phyloP scores from a whole-genome alignment of 441 rosid species.

The Gossypium lobatum region DNA sequence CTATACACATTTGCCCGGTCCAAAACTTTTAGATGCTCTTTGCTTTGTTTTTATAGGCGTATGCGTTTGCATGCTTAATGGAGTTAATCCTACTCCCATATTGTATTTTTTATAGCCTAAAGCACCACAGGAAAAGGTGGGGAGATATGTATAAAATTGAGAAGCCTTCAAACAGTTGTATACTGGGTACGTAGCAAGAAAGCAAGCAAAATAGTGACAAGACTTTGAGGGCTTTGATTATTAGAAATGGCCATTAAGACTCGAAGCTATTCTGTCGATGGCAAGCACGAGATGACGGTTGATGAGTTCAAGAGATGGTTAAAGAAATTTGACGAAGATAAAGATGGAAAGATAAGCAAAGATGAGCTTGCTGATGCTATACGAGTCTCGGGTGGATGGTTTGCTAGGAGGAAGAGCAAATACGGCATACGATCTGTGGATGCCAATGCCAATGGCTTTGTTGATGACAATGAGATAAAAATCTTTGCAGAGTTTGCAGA shows the following conservation, averaged over 20 bases:
- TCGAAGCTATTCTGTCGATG: neutral
- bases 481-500: conserved; percentile 12
- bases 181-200: neutral
- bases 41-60: neutral
- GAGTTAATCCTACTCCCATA: neutral
- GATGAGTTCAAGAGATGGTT: conserved; percentile 9
- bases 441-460: conserved; percentile 27
- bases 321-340: conserved; percentile 12
- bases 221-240: neutral
- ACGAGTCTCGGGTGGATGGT: conserved; percentile 29
- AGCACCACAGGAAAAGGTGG: neutral
- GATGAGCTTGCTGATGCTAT: conserved; percentile 33
- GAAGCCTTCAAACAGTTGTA: neutral
- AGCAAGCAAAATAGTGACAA: neutral
- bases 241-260: conserved; percentile 6
- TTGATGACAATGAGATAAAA: conserved; percentile 32
- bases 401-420: conserved; percentile 27
- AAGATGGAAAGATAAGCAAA: conserved; percentile 28
- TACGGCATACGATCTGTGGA: conserved; percentile 24
- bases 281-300: conserved; percentile 9
- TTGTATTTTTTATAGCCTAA: neutral
- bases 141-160: neutral
- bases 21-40: neutral
- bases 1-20: neutral
- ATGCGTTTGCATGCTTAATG: neutral